Conservation (phyloP, 2,329 filamentous ascomycete species). For the Aspergillus sp. region DNA sequence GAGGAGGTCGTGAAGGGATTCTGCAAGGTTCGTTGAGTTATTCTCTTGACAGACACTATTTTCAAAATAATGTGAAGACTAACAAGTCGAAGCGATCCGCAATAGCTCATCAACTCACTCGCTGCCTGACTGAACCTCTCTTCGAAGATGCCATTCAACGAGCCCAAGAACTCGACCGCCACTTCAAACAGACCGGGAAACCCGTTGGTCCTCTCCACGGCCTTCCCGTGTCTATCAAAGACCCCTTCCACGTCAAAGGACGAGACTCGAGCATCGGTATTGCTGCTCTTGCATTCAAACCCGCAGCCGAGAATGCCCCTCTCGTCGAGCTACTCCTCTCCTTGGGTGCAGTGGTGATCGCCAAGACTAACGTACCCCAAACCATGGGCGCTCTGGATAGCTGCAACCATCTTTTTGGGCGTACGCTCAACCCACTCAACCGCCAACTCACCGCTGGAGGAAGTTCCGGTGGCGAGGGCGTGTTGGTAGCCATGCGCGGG, state of each 20-base stretch:
- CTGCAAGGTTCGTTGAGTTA: constrained; percentile 34
- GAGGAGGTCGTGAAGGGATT: constrained; percentile 47
- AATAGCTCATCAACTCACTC: constrained; percentile 38
- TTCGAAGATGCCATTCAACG: constrained; percentile 46
- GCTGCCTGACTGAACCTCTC: constrained; percentile 51
- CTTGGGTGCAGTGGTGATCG: constrained; percentile 60
- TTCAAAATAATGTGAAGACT: neutral
- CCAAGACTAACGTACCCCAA: constrained; percentile 65
- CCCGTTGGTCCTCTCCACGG: constrained; percentile 59
- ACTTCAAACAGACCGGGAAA: constrained; percentile 34
- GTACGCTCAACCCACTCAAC: constrained; percentile 55
- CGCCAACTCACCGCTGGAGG: constrained; percentile 51
- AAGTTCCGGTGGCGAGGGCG: constrained; percentile 56
- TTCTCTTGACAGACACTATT: neutral
- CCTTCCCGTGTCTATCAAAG: constrained; percentile 53
- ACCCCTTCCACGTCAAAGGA: constrained; percentile 44
- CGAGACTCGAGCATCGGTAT: constrained; percentile 55
- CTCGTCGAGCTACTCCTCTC: constrained; percentile 54
- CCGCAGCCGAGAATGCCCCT: constrained; percentile 49
- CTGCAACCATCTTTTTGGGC: constrained; percentile 57
- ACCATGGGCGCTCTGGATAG: constrained; percentile 37
- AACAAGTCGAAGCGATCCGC: constrained; percentile 26
- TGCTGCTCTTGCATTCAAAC: constrained; percentile 54
- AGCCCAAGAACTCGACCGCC: constrained; percentile 45
- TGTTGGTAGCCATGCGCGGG: constrained; percentile 51